Conservation (phyloP, 805 yeast genomes). For the Ogataea pini region DNA sequence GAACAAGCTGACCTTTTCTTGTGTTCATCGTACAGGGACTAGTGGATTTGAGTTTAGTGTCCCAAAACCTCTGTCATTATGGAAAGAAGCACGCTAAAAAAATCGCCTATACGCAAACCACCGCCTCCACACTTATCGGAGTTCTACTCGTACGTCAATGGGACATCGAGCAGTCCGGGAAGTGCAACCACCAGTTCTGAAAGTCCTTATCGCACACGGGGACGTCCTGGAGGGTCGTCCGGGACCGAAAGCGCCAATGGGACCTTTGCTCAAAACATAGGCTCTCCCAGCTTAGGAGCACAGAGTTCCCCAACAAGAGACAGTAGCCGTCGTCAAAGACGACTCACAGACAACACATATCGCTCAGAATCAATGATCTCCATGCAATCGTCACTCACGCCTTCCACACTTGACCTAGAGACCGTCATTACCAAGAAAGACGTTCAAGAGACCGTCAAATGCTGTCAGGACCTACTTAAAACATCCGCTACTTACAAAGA, state of each 20-base stretch:
- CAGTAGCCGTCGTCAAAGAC: slow-evolving; percentile 7
- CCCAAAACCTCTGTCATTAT: not conserved
- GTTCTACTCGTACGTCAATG: slow-evolving; percentile 54
- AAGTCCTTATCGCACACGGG: not conserved
- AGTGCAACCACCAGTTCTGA: not conserved
- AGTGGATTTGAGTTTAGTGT: too few species aligned
- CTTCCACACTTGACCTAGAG: slow-evolving; percentile 60
- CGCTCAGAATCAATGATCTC: slow-evolving; percentile 36
- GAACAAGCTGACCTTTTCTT: too few species aligned
- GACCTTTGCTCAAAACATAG: not conserved
- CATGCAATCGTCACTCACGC: slow-evolving; percentile 46
- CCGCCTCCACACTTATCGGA: slow-evolving; percentile 60
- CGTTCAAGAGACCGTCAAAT: slow-evolving; percentile 48
- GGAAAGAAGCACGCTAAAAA: slow-evolving; percentile 17
- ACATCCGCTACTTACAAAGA: slow-evolving; percentile 49
- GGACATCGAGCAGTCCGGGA: slow-evolving; percentile 9
- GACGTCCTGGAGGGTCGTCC: not conserved
- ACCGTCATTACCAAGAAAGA: slow-evolving; percentile 62
- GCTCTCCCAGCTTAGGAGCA: slow-evolving; percentile 1
- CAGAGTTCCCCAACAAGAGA: not conserved
- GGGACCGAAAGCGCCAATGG: not conserved
- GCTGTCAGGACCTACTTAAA: slow-evolving; percentile 47
- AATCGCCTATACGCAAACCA: slow-evolving; percentile 32
- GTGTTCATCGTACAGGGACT: too few species aligned
- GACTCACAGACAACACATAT: slow-evolving; percentile 15